Base-by-base conservation (phyloP, 169 alveolate species). In the Cryptosporidium meleagridis region DNA sequence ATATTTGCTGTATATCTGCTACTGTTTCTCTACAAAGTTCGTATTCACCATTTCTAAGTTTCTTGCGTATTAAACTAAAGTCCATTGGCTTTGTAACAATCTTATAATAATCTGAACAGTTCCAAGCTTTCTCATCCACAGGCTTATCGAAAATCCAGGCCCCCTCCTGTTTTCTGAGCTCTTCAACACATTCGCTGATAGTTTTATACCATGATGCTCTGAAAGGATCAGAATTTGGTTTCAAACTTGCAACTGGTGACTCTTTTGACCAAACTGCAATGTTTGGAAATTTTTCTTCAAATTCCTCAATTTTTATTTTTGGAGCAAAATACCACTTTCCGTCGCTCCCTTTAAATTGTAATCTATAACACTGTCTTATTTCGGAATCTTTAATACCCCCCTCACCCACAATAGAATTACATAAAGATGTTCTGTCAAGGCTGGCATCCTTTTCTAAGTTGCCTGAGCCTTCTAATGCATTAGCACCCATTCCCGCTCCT, bases 21-120 rank as follows among this genome's bases (percentile, higher is more conserved):
- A 95, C 48, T 53, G 95, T 93, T 69, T 95, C 96, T 44, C 87
- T 85, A 41, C 97, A 97, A 48, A 91, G 93, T 21, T 84, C 85
- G 67, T 95, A 95, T 23, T 86, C 93, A 23, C 94, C 92, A 55
- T 94, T 94, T 29, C 93, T 84, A 48, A 96, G 93, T 73, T 96
- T 96, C 26, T 91, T 85, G 53, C 94, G 91, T 67, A 96, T 93
- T 87, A 97, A 91, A 71, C 95, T 91, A 68, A 94, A 93, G 1
- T 97, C 95, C 97, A 96, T 96, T 3, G 98, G 98, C 67, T 93
- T 93, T 55, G 92, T 94, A 44, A 96, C 93, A 44, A 96, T 95
- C 86, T 95, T 97, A 89, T 95, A 96, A 85, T 96, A 96, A 85
- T 95, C 98, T 5, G 98, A 97, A 67, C 97, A 95, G 72, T 95